These are phyloP conservation scores for Salmacisia buchloeana DNA, from an alignment of 1,284 basidiomycete species.

Conservation along the genomic window DNA sequence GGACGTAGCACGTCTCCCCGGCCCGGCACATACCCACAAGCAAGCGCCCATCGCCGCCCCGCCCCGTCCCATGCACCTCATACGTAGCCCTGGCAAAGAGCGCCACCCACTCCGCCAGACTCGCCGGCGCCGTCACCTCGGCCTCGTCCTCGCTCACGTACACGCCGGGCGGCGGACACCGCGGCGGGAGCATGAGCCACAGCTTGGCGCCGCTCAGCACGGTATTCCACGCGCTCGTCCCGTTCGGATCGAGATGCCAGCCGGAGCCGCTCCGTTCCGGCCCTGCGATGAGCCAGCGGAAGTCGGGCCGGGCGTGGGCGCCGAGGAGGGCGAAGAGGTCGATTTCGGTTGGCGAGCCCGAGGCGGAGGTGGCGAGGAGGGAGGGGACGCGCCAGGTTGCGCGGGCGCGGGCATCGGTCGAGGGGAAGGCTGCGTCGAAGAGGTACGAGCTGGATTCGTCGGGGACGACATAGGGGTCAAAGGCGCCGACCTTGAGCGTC, in stretches of 20 bases:
- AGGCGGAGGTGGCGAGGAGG: conserved; percentile 12
- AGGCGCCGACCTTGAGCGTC: conserved; percentile 16
- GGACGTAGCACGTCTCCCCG: conserved; percentile 51
- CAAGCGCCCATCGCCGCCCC: conserved; percentile 43
- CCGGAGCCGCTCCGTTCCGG: conserved; percentile 37
- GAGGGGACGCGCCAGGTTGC: conserved; percentile 32
- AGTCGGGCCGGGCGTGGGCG: conserved; percentile 29
- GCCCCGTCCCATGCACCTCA: conserved; percentile 35
- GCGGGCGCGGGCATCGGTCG: conserved; percentile 24
- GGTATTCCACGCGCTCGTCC: conserved; percentile 54
- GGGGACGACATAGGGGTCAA: conserved; percentile 31
- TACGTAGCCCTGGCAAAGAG: conserved; percentile 50
- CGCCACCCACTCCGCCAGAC: conserved; percentile 53
- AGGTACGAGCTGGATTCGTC: conserved; percentile 47
- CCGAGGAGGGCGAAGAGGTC: conserved; percentile 42
- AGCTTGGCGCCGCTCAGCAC: conserved; percentile 51
- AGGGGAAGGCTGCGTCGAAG: conserved; percentile 38
- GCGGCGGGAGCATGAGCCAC: conserved; percentile 53
- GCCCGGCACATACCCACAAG: conserved; percentile 51
- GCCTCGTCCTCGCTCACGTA: conserved; percentile 50
- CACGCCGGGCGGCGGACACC: conserved; percentile 52
- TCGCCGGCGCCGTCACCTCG: conserved; percentile 51
- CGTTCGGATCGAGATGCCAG: conserved; percentile 52
- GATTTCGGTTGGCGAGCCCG: conserved; percentile 6
- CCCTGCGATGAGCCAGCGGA: conserved; percentile 45